Evolutionary conservation across 106 monocot genomes (phyloP), one percentile per base, ranked within the genome.

Genomic region (Dioscorea dumetorum): DNA sequence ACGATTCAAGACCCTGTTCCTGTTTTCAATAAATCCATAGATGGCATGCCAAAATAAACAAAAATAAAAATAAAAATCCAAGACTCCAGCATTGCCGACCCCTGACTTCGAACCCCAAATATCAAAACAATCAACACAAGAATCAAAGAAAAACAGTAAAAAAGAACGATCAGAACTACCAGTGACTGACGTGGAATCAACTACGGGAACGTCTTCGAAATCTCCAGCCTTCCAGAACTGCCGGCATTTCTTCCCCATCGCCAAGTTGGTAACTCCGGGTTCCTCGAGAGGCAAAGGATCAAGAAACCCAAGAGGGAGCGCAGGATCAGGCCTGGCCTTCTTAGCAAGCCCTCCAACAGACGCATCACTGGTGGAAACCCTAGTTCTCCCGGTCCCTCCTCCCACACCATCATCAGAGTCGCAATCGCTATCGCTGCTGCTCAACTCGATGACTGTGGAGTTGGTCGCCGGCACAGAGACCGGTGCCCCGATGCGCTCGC

Each of bases 161-260:
- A 50, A 34, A 20, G 33, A 60, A 18, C 53, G 57, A 57, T 31
- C n/a, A 5, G 22, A 9, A 35, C 13, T 66, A 92, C 83, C 80
- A 17, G 61, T 57, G 2, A 48, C 24, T 4, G 67, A 65, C 5
- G 61, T 22, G 19, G 68, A 33, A 50, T 33, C 66, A 24, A 14
- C 72, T 1, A 60, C 19, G 5, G 62, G 20, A n/a, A 57, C 59
- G 22, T 74, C 82, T 3, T 82, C 84, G 49, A 73, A 88, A 18
- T 90, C 90, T 60, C 94, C 94, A 2, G 94, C 94, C 82, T 90
- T 94, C 94, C 94, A 94, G 70, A 94, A 94, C 79, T 90, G 90
- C 77, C 62, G 76, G 22, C 62, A 60, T 64, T 24, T 19, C 5
- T 28, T n/a, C 14, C 73, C 33, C 59, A n/a, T 5, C 50, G 20